These are phyloP conservation scores for Phytophthora boehmeriae DNA, from an alignment of 352 stramenopile species.

Conservation along the genomic window DNA sequence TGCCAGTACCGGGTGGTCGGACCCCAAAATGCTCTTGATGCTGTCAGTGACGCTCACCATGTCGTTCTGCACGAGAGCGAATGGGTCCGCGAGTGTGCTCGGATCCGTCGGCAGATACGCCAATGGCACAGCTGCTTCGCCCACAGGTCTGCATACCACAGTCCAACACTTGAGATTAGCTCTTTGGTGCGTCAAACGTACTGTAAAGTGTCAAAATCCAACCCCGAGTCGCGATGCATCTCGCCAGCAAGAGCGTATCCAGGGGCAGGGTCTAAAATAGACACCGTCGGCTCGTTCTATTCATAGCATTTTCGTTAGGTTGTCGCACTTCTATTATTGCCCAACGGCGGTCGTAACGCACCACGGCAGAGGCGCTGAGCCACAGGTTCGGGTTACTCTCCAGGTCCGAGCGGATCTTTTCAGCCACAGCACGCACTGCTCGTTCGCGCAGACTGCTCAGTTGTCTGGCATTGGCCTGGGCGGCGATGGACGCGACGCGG, in stretches of 20 bases:
- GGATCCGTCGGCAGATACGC: slow-evolving; percentile 62
- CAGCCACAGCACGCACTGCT: slow-evolving; percentile 60
- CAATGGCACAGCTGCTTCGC: slow-evolving; percentile 36
- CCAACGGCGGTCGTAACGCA: slow-evolving; percentile 42
- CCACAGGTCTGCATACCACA: slow-evolving; percentile 38
- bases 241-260: slow-evolving; percentile 59
- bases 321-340: neutral
- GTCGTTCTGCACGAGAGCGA: slow-evolving; percentile 91
- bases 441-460: slow-evolving; percentile 70
- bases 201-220: slow-evolving; percentile 54
- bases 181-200: too few relatives aligned
- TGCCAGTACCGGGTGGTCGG: slow-evolving; percentile 96
- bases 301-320: slow-evolving; percentile 3
- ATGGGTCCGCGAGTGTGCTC: slow-evolving; percentile 87
- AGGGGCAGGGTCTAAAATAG: slow-evolving; percentile 72
- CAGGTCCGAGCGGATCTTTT: slow-evolving; percentile 68
- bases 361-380: slow-evolving; percentile 78
- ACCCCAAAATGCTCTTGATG: slow-evolving; percentile 96
- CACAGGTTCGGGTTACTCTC: slow-evolving; percentile 84
- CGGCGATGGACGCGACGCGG: slow-evolving; percentile 20
- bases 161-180: too few relatives aligned
- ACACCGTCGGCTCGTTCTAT: slow-evolving; percentile 84
- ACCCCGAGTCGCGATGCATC: slow-evolving; percentile 39
- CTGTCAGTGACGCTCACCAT: slow-evolving; percentile 92
- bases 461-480: slow-evolving; percentile 26